A percentile compares a stretch with the other conserved stretches of the same genome.
phyloP scores from a whole-genome alignment of 208 protist genomes.

The Trypanosoma brucei region DNA sequence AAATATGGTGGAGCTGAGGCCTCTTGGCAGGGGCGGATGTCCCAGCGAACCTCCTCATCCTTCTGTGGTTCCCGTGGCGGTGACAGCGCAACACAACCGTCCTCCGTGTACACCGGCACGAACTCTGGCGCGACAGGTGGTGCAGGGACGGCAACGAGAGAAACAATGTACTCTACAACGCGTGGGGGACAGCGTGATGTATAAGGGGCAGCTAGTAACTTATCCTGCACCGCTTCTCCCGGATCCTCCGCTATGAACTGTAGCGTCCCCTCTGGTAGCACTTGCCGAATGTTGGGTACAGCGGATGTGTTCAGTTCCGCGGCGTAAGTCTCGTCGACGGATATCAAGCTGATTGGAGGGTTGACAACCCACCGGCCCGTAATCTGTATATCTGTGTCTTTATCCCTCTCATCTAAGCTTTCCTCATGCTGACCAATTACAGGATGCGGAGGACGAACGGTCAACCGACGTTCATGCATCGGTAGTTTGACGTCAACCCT shows the following conservation, averaged over 20 bases:
- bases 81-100: conserved; percentile 51
- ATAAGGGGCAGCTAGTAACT: conserved; percentile 32
- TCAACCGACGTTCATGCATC: conserved; percentile 58
- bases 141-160: conserved; percentile 49
- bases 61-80: conserved; percentile 56
- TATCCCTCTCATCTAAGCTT: neutral
- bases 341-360: conserved; percentile 38
- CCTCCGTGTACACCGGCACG: conserved; percentile 73
- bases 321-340: conserved; percentile 43
- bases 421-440: conserved; percentile 1
- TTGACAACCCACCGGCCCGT: conserved; percentile 43
- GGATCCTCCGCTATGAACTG: conserved; percentile 65
- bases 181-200: conserved; percentile 61
- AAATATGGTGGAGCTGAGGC: conserved; percentile 30
- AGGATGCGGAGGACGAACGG: conserved; percentile 37
- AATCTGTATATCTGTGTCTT: conserved; percentile 12
- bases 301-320: conserved; percentile 50
- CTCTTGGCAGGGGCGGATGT: conserved; percentile 34
- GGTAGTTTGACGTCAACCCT: conserved; percentile 46
- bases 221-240: conserved; percentile 33
- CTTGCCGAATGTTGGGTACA: conserved; percentile 62
- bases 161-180: conserved; percentile 45
- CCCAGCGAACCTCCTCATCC: conserved; percentile 67
- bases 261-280: conserved; percentile 57
- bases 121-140: conserved; percentile 46